A percentile compares a stretch with the other conserved stretches of the same genome.
phyloP scores from a whole-genome alignment of 371 early-diverging fungal genomes.

The Mortierella sp. region DNA sequence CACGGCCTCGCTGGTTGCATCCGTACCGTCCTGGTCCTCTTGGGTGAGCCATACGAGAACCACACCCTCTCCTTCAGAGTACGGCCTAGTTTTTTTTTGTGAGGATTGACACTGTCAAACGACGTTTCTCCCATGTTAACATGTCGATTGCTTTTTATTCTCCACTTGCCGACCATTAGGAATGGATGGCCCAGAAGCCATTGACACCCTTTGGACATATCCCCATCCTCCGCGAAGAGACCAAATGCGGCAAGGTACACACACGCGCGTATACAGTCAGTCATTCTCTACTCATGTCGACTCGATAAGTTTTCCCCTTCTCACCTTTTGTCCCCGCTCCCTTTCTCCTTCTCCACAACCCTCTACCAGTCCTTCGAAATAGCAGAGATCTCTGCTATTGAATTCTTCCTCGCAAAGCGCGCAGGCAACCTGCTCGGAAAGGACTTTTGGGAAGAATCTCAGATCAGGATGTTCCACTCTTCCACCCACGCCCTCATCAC shows the following conservation, averaged over 20 bases:
- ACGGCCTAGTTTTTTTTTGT: background rate
- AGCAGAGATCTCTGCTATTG: constrained; percentile 63
- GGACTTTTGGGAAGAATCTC: constrained; percentile 53
- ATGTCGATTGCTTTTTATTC: background rate
- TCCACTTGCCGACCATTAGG: constrained; percentile 10
- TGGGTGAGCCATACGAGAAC: constrained; percentile 31
- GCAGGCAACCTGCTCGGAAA: constrained; percentile 51
- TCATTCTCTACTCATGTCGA: background rate
- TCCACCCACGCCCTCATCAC: constrained; percentile 36
- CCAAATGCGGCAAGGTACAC: constrained; percentile 40
- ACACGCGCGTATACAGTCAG: too few relatives aligned
- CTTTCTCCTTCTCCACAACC: background rate
- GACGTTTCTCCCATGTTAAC: background rate
- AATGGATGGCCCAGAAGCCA: constrained; percentile 62
- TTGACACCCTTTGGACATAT: constrained; percentile 68
- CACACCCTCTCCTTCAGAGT: constrained; percentile 18
- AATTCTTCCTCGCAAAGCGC: constrained; percentile 62
- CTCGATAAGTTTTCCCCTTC: background rate
- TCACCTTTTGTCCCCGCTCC: too few relatives aligned
- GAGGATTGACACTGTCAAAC: background rate
- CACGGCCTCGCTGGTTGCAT: constrained; percentile 58
- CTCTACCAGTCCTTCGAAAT: constrained; percentile 40
- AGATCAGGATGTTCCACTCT: constrained; percentile 59
- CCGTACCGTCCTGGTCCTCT: constrained; percentile 35
- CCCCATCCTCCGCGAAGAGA: constrained; percentile 64